A percentile compares a stretch with the other conserved stretches of the same genome.
phyloP scores from a whole-genome alignment of 345 rosid genomes.

The Pseudoturritis turrita region DNA sequence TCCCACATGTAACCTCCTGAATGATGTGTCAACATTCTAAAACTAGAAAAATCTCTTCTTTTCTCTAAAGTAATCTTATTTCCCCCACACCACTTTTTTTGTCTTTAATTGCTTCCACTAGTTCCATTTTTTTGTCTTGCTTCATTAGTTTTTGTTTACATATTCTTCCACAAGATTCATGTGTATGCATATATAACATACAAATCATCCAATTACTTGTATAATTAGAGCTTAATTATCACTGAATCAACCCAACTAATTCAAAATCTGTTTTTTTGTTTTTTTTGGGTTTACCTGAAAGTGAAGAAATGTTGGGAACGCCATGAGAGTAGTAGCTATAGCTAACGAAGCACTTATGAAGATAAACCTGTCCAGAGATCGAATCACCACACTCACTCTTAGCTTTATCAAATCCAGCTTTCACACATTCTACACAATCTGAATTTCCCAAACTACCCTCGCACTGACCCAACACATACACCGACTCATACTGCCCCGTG shows the following conservation, averaged over 20 bases:
- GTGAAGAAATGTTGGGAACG: slow-evolving; percentile 44
- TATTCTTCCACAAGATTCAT: slow-evolving; percentile 6
- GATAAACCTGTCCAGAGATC: slow-evolving; percentile 61
- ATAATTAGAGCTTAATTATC: not conserved
- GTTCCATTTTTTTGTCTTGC: not conserved
- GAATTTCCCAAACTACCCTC: slow-evolving; percentile 64
- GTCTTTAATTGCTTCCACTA: not conserved
- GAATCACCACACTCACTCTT: slow-evolving; percentile 61
- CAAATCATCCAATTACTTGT: not conserved
- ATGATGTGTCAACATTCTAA: slow-evolving; percentile 2
- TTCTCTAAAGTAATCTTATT: not conserved
- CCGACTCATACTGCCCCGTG: slow-evolving; percentile 50
- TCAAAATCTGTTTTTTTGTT: not conserved
- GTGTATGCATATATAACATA: not conserved
- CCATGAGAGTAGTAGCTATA: slow-evolving; percentile 80
- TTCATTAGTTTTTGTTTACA: not conserved
- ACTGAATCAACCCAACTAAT: not conserved
- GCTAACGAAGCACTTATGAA: slow-evolving; percentile 75
- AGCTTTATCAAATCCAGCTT: slow-evolving; percentile 47
- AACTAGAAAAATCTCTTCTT: not conserved
- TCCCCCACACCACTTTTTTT: slow-evolving; percentile 4
- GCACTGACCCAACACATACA: slow-evolving; percentile 76
- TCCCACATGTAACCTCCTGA: slow-evolving; percentile 2
- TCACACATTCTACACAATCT: slow-evolving; percentile 64
- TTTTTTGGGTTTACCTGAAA: slow-evolving; percentile 34